A percentile compares a stretch with the other conserved stretches of the same genome.
These are phyloP conservation scores for Dimargaris verticillata DNA, from an alignment of 192 early-diverging fungal species.

Conservation along the genomic window DNA sequence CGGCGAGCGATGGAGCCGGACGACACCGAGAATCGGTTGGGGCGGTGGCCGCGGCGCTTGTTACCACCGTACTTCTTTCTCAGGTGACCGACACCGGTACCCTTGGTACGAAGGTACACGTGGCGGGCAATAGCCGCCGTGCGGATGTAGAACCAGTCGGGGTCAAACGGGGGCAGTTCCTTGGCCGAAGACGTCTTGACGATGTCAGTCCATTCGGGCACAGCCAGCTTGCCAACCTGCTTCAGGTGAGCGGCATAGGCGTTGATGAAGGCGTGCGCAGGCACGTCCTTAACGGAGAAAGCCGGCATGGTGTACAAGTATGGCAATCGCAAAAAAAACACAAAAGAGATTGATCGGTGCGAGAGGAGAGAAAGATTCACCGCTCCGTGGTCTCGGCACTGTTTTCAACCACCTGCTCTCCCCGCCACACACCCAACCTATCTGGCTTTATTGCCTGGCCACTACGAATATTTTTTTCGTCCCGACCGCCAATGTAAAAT, in stretches of 20 bases:
- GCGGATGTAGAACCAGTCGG: conserved; percentile 98
- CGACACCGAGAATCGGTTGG: conserved; percentile 72
- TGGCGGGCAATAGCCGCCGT: conserved; percentile 92
- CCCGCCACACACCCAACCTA: too few species aligned
- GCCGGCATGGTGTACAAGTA: too few species aligned
- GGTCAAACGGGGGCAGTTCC: conserved; percentile 95
- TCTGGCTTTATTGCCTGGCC: too few species aligned
- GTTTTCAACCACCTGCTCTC: too few species aligned
- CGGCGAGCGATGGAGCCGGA: conserved; percentile 91
- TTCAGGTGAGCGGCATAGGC: conserved; percentile 99
- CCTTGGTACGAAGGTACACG: conserved; percentile 83
- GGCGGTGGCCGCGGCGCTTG: conserved; percentile 83
- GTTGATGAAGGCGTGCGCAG: conserved; percentile 86
- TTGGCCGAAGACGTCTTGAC: conserved; percentile 96
- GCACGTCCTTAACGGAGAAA: conserved; percentile 98
- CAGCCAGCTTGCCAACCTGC: conserved; percentile 93
- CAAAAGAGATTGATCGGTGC: too few species aligned
- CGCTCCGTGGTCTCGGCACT: too few species aligned
- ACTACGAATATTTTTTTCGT: too few species aligned
- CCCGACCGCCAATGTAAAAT: too few species aligned
- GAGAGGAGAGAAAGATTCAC: too few species aligned
- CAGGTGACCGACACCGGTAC: conserved; percentile 87
- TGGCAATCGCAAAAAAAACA: too few species aligned
- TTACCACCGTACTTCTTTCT: conserved; percentile 86
- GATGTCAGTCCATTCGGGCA: conserved; percentile 97